Evolutionary conservation across 371 early-diverging fungal species (phyloP).

Genomic region (Batkoa obscura): DNA sequence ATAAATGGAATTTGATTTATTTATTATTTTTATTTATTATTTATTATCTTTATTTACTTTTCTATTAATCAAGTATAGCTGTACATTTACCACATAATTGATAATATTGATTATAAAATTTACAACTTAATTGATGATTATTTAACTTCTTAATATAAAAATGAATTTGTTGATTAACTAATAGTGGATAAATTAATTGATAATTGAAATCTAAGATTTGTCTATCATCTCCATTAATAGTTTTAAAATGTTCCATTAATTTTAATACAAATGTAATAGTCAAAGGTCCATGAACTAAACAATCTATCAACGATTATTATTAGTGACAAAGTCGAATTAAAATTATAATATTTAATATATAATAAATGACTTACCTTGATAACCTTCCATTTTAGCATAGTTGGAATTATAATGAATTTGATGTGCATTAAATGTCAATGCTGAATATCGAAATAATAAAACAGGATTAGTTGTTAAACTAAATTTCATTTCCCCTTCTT

Average conservation of each 20-base stretch:
- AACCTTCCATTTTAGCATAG: conserved; percentile 44
- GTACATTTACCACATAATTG: too few species aligned
- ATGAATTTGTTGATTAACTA: too few species aligned
- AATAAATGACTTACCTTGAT: conserved; percentile 25
- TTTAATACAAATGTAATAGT: conserved; percentile 51
- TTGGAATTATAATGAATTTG: conserved; percentile 63
- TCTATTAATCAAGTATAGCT: too few species aligned
- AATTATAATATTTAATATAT: background rate
- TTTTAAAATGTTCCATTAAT: conserved; percentile 15
- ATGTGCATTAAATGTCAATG: conserved; percentile 69
- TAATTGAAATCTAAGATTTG: too few species aligned
- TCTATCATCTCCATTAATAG: too few species aligned
- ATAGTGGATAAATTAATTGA: too few species aligned
- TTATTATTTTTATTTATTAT: too few species aligned
- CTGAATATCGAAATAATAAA: conserved; percentile 66
- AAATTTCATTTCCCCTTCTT: conserved; percentile 16
- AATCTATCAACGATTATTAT: conserved; percentile 8
- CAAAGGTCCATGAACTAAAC: conserved; percentile 69
- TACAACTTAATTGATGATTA: too few species aligned
- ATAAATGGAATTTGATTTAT: too few species aligned
- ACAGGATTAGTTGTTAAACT: conserved; percentile 23
- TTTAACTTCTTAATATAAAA: too few species aligned
- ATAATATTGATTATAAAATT: too few species aligned
- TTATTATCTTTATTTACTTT: too few species aligned
- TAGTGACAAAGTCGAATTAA: background rate